A percentile compares a stretch with the other conserved stretches of the same genome.
These are phyloP conservation scores for Trametopsis cervina DNA, from an alignment of 768 basidiomycete genomes.

Conservation along the genomic window DNA sequence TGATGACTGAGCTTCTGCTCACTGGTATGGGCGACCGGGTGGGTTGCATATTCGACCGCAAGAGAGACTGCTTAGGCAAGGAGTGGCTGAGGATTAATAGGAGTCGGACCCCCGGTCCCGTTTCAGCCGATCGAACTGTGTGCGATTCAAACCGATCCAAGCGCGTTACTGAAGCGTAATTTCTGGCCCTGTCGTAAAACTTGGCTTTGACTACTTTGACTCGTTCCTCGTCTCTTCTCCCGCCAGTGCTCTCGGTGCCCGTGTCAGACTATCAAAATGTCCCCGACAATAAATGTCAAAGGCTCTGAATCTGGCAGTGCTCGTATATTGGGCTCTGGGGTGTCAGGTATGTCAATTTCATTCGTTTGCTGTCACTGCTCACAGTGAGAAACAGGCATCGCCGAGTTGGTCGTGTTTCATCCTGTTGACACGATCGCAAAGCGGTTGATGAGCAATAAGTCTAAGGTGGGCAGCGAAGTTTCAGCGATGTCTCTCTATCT, in stretches of 20 bases:
- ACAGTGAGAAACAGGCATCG: constrained; percentile 58
- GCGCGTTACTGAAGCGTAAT: no score
- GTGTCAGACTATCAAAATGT: constrained; percentile 28
- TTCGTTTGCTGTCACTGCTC: not conserved
- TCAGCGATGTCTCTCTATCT: not conserved
- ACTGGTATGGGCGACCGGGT: no score
- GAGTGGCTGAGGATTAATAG: no score
- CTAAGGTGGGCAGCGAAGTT: constrained; percentile 42
- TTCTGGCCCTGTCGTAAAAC: no score
- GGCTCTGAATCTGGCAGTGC: constrained; percentile 84
- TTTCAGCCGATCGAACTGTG: no score
- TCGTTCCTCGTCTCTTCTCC: not conserved
- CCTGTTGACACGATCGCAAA: constrained; percentile 98
- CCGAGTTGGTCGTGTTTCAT: constrained; percentile 92
- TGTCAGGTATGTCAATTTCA: constrained; percentile 55
- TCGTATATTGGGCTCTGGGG: constrained; percentile 84
- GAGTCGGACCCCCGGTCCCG: no score
- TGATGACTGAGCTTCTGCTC: no score
- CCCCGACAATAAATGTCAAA: constrained; percentile 38
- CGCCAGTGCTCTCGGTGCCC: not conserved
- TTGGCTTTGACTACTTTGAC: not conserved
- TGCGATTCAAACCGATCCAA: no score
- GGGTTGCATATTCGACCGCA: no score
- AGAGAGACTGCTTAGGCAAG: no score
- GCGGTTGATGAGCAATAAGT: constrained; percentile 96